Conservation (phyloP, 2,329 filamentous ascomycete species). For the Rutstroemia sp. region DNA sequence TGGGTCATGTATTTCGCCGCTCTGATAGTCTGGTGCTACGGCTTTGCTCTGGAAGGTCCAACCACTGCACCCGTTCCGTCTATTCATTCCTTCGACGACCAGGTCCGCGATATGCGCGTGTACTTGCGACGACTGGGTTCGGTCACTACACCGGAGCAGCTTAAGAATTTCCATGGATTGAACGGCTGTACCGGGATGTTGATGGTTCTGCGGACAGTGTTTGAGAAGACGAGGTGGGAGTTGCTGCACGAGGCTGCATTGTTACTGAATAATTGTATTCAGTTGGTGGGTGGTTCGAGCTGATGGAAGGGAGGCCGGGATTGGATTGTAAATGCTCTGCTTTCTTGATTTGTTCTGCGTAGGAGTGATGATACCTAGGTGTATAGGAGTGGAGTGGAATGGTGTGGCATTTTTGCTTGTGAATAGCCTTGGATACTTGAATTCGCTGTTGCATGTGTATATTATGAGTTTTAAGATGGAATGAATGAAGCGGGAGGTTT, state of each 20-base stretch:
- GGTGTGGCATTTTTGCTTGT: too few species aligned
- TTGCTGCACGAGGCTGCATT: constrained; percentile 80
- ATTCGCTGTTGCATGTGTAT: background rate
- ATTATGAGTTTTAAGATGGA: background rate
- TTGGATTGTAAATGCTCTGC: background rate
- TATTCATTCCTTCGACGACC: constrained; percentile 52
- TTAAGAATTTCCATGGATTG: constrained; percentile 65
- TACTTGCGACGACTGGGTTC: constrained; percentile 69
- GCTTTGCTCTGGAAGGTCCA: constrained; percentile 80
- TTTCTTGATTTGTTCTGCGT: too few species aligned
- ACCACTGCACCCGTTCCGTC: constrained; percentile 40
- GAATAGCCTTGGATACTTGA: too few species aligned
- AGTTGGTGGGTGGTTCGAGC: constrained; percentile 30
- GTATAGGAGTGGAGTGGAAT: too few species aligned
- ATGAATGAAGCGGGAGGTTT: background rate
- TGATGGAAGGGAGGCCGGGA: too few species aligned
- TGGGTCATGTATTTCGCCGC: constrained; percentile 95
- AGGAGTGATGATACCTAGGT: too few species aligned
- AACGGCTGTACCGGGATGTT: constrained; percentile 79
- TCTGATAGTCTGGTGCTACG: constrained; percentile 92
- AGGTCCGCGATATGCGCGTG: constrained; percentile 68
- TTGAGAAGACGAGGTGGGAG: constrained; percentile 82
- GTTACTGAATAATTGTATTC: constrained; percentile 73
- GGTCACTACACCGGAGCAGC: constrained; percentile 67
- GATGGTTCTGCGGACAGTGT: constrained; percentile 73